Evolutionary conservation across 2,329 filamentous ascomycete species (phyloP), one percentile per base, ranked within the genome.

Genomic region (Fusarium albidum): DNA sequence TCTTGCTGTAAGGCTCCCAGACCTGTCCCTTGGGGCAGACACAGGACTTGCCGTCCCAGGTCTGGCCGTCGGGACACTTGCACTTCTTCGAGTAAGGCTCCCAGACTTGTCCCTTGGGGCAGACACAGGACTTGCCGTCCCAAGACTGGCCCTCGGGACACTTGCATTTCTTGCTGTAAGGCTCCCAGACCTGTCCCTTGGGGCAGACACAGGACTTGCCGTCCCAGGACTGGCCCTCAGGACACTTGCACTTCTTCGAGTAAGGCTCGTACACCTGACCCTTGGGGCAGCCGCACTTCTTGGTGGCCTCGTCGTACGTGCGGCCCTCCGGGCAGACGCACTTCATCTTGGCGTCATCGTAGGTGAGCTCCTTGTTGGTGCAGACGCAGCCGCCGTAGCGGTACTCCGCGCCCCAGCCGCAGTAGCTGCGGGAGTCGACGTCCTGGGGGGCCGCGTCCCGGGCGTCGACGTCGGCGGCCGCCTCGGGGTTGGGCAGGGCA

Each of bases 281-380:
- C 14, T 52, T 31, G 25, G 60, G 43, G 33, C 60, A 63, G 11
- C 33, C 49, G n/a, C 61, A 64, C n/a, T 52, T 42, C 49, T 58
- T 55, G 13, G 21, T 21, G 5, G 4, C 7, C 7, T 39, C 18
- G 33, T 49, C 38, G 11, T 35, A 15, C 14, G 26, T 35, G 26
- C 37, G 35, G 13, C 53, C 53, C 3, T 39, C 3, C 25, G 53
- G 53, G 45, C 53, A 56, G 13, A 37, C 37, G 12, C 54, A 57
- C 15, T 40, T 25, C 31, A 42, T 29, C 15, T 25, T 25, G 25
- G 50, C 37, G 41, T 17, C 26, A 34, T 57, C 35, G 33, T 42
- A 44, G 6, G 32, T 14, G 15, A 38, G 26, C 15, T 51, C 25
- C 18, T 34, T 11, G 12, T 49, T 26, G 21, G 44, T 39, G 44